Evolutionary conservation across 306 rosid genomes (phyloP).

Genomic region (Glycine latifolia): DNA sequence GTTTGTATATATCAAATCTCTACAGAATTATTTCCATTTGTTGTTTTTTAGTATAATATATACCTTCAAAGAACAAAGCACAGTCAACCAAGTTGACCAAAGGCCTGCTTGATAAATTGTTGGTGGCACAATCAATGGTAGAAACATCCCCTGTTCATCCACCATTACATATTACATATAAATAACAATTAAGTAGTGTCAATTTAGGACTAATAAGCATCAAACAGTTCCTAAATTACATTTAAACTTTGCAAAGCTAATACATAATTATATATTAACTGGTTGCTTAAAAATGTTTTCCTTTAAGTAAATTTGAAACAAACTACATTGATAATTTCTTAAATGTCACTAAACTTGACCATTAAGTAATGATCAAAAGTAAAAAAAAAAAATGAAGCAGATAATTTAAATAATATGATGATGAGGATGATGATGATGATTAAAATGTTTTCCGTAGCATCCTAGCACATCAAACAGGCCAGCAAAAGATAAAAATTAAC

Average conservation of each 20-base stretch:
- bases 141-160: constrained; percentile 80
- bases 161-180: constrained; percentile 18
- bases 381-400: constrained; percentile 1
- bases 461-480: constrained; percentile 11
- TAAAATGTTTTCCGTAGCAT: background rate
- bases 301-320: constrained; percentile 23
- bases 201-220: constrained; percentile 12
- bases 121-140: constrained; percentile 89
- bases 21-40: constrained; percentile 21
- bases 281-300: background rate
- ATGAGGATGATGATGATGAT: background rate
- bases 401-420: background rate
- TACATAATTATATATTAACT: background rate
- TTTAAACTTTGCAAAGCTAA: constrained; percentile 14
- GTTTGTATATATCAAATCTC: constrained; percentile 29
- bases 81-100: constrained; percentile 92
- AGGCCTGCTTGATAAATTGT: constrained; percentile 83
- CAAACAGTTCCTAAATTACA: constrained; percentile 28
- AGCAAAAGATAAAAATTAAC: constrained; percentile 24
- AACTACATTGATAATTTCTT: constrained; percentile 9
- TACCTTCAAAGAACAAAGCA: constrained; percentile 94
- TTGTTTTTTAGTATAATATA: constrained; percentile 33
- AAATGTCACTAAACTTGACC: constrained; percentile 24
- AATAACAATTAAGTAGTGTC: constrained; percentile 28
- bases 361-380: background rate